Evolutionary conservation across 345 rosid genomes (phyloP), one percentile per base, ranked within the genome.

Genomic region (Zanthoxylum bungeanum): DNA sequence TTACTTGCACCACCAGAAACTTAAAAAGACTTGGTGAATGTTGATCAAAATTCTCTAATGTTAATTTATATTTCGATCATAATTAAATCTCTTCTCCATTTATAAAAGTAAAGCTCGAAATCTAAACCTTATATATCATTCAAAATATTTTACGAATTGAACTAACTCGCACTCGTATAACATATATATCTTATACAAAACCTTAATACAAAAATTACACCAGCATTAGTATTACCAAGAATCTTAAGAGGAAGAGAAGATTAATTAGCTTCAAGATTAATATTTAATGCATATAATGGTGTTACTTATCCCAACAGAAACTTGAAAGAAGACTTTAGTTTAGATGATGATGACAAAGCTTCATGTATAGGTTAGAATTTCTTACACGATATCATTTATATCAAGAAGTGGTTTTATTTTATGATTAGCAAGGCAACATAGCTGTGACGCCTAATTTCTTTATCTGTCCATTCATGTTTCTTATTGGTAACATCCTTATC

Each of bases 341-440:
- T 14, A 14, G 28, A 25, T n/a, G n/a, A 7, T 25, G 14, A 63
- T 1, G 52, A 25, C 3, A 1, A 27, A 16, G 5, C 51, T 63
- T 16, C 52, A 3, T 63, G 12, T 37, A 42, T 25, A 19, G 36
- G 34, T 42, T 42, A 42, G 52, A 63, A 63, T 40, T 42, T 27
- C 67, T 63, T 17, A 9, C 67, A 42, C 67, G 67, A 3, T 52
- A 63, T 63, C 50, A n/a, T n/a, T n/a, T n/a, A n/a, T 39, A 9
- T 10, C 5, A 44, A 44, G 49, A 42, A 17, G 1, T 42, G 14
- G 47, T 42, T 42, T 42, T 14, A 53, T n/a, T 16, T 46, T 14
- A 53, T 10, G 2, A 11, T 22, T 21, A 7, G 9, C 4, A 22
- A 51, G 28, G 27, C 56, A 51, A 51, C 27, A 25, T 31, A 53